These are phyloP conservation scores for Mycena vulgaris DNA, from an alignment of 768 basidiomycete genomes.

Conservation along the genomic window DNA sequence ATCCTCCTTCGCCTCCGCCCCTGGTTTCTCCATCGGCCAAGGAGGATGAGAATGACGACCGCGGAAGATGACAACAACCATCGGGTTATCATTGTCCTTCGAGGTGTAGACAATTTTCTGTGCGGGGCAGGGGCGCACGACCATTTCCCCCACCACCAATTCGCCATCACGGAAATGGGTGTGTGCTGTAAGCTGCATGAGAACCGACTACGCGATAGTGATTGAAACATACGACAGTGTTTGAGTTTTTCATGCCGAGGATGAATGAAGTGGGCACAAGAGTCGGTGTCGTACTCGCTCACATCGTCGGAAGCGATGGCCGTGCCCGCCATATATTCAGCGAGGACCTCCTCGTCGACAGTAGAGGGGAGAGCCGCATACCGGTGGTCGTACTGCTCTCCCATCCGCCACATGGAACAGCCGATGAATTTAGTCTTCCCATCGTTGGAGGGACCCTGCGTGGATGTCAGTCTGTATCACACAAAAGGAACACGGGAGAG, in stretches of 20 bases:
- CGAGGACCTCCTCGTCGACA: background rate
- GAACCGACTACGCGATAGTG: background rate
- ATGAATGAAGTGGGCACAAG: background rate
- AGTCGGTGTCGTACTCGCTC: background rate
- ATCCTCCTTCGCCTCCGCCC: background rate
- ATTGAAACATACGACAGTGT: background rate
- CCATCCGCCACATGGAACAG: background rate
- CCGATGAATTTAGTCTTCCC: background rate
- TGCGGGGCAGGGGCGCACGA: background rate
- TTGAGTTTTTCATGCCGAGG: background rate
- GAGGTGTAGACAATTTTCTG: conserved; percentile 18
- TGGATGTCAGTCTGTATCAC: background rate
- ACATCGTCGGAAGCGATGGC: background rate
- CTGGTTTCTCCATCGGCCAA: conserved; percentile 9
- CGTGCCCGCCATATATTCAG: background rate
- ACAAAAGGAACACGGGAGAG: background rate
- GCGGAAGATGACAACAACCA: background rate
- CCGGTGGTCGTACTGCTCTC: background rate
- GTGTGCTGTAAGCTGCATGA: background rate
- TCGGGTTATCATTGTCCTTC: background rate
- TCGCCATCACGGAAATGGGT: background rate
- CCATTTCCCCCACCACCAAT: background rate
- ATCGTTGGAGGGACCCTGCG: background rate
- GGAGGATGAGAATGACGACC: conserved; percentile 6
- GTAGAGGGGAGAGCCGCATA: background rate